A percentile compares a stretch with the other conserved stretches of the same genome.
phyloP scores from a whole-genome alignment of 139 green algal genomes.

The Chlorella vulgaris region DNA sequence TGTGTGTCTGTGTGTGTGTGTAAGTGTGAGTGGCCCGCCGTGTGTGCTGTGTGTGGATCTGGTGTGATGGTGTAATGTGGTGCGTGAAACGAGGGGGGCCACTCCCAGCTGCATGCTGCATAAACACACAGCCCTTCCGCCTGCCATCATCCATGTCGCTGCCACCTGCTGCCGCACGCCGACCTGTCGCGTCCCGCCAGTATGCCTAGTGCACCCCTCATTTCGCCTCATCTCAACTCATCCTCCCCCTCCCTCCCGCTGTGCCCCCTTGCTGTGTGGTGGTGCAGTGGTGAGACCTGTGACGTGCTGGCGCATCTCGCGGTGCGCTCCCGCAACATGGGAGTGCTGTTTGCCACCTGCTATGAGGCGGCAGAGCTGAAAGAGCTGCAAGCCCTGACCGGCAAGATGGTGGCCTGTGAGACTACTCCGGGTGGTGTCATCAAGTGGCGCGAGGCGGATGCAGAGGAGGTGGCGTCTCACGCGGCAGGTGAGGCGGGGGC shows the following conservation, averaged over 20 bases:
- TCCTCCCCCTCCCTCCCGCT: background rate
- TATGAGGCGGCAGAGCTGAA: constrained; percentile 64
- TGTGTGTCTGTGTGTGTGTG: no score
- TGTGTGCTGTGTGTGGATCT: no score
- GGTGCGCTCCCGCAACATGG: constrained; percentile 93
- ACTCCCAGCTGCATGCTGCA: no score
- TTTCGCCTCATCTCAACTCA: background rate
- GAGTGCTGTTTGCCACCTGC: constrained; percentile 70
- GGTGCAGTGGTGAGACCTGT: constrained; percentile 70
- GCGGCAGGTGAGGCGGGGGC: background rate
- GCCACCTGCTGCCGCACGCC: background rate
- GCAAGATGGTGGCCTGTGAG: constrained; percentile 54
- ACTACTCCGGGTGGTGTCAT: constrained; percentile 80
- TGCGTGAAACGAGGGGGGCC: no score
- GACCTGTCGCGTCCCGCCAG: no score
- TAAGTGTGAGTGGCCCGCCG: no score
- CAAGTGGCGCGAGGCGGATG: constrained; percentile 64
- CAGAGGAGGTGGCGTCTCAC: background rate
- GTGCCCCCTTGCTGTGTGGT: no score
- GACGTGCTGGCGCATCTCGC: constrained; percentile 92
- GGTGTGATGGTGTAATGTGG: no score
- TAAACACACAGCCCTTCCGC: no score
- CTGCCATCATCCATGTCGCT: no score
- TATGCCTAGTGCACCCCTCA: background rate
- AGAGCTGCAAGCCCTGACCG: constrained; percentile 47